Conservation (phyloP, 768 basidiomycete genomes). For the Boletus rubroflammeus region DNA sequence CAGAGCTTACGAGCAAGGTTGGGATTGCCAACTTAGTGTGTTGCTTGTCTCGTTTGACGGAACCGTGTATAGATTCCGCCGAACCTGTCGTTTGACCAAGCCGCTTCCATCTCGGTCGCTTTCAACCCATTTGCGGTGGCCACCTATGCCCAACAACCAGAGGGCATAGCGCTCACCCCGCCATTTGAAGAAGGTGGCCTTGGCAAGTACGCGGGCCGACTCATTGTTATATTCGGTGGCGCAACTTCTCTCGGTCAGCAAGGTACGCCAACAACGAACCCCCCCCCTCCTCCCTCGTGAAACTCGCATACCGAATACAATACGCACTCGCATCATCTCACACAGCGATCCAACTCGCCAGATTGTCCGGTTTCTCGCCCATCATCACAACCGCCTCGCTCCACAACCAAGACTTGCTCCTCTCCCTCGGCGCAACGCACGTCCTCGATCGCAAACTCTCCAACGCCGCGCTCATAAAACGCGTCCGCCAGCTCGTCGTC, state of each 20-base stretch:
- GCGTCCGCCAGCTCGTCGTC: background rate
- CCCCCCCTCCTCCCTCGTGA: too few species aligned
- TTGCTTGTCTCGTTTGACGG: background rate
- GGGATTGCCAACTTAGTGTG: background rate
- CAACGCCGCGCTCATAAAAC: background rate
- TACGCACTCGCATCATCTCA: too few species aligned
- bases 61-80: slow-evolving; percentile 27
- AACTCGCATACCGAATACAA: too few species aligned
- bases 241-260: slow-evolving; percentile 36
- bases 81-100: slow-evolving; percentile 35
- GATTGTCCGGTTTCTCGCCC: slow-evolving; percentile 31
- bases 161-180: slow-evolving; percentile 26
- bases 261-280: too few species aligned
- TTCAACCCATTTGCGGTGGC: slow-evolving; percentile 33
- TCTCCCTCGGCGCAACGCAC: slow-evolving; percentile 35
- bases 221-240: slow-evolving; percentile 37
- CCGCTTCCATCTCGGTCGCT: slow-evolving; percentile 32
- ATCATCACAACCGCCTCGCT: slow-evolving; percentile 39
- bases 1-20: slow-evolving; percentile 13
- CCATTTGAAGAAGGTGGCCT: slow-evolving; percentile 28
- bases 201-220: slow-evolving; percentile 29
- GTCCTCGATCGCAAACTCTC: slow-evolving; percentile 31
- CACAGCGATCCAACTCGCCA: slow-evolving; percentile 32
- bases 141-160: slow-evolving; percentile 28
- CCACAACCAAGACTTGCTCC: slow-evolving; percentile 29